Evolutionary conservation across 208 protist species (phyloP).

Genomic region (Herpetomonas muscarum): DNA sequence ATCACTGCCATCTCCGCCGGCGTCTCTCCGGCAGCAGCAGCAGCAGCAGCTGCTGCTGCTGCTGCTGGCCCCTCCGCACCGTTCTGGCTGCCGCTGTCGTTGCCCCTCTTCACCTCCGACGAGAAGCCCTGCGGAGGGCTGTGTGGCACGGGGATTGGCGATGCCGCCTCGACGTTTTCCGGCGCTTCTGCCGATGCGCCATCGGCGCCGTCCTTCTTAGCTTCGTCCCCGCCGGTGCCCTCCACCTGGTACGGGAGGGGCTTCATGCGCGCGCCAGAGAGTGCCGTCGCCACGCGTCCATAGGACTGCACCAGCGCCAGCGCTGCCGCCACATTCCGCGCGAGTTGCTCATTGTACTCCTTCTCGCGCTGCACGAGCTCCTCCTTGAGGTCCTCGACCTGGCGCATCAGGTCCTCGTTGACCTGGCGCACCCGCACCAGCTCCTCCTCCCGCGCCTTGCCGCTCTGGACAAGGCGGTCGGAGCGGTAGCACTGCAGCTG

Average conservation of each 20-base stretch:
- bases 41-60: too few relatives aligned
- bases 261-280: constrained; percentile 12
- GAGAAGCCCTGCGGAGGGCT: not conserved
- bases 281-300: constrained; percentile 4
- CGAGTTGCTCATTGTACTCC: constrained; percentile 48
- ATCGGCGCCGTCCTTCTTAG: constrained; percentile 9
- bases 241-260: constrained; percentile 8
- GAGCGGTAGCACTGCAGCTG: constrained; percentile 86
- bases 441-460: constrained; percentile 42
- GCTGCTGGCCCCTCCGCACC: too few relatives aligned
- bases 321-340: constrained; percentile 22
- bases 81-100: not conserved
- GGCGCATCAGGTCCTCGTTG: constrained; percentile 31
- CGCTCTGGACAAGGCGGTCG: constrained; percentile 57
- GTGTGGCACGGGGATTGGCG: too few relatives aligned
- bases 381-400: constrained; percentile 40
- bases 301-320: constrained; percentile 39
- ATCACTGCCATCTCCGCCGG: not conserved
- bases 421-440: constrained; percentile 22
- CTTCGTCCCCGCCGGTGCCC: not conserved
- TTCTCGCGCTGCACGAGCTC: constrained; percentile 33
- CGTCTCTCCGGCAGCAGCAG: not conserved
- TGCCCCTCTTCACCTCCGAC: not conserved
- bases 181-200: not conserved
- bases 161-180: not conserved